Evolutionary conservation across 2,329 filamentous ascomycete genomes (phyloP), one percentile per base, ranked within the genome.

Genomic region (Neurospora crassa): DNA sequence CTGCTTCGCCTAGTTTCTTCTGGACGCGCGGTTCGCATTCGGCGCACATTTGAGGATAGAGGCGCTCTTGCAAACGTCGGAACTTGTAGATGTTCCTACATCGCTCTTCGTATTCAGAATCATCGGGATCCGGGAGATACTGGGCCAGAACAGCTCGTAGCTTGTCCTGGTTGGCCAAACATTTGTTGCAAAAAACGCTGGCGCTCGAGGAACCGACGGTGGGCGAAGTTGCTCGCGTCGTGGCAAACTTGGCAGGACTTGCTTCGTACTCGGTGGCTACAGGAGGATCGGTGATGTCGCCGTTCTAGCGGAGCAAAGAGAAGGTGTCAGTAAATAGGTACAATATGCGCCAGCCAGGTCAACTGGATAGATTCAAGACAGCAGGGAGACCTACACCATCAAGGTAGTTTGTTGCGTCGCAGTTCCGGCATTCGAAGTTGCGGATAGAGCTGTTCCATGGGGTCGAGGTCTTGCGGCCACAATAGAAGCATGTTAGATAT

Each of bases 251-350:
- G 78, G 47, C 79, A 78, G 73, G 81, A 78, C 70, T 83, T 79
- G 76, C 83, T 79, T 73, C 80, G 80, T 79, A 68, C 82, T 81
- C n/a, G 45, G 85, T 86, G 72, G 88, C 87, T 34, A 90, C 84
- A 2, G 93, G 94, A 37, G 94, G 93, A 80, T 99, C 95, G 71
- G 92, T 91, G 75, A 98, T 96, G 69, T 96, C 90, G 77, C 95
- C 95, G 79, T 93, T 89, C 92, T 96, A 77, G 14, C 14, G 16
- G 2, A 72, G 3, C n/a, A 24, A n/a, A 69, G 6, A 29, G 37
- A 68, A 16, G n/a, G 14, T 41, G n/a, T 45, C 63, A 53, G 47
- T 59, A 18, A 68, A 40, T 16, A 37, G 16, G 14, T 40, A 8
- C 7, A 29, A 16, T 34, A 42, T 18, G 42, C 53, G n/a, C 37